A percentile compares a stretch with the other conserved stretches of the same genome.
Conservation (phyloP, 2,329 filamentous ascomycete genomes). For the Talaromyces sp. region DNA sequence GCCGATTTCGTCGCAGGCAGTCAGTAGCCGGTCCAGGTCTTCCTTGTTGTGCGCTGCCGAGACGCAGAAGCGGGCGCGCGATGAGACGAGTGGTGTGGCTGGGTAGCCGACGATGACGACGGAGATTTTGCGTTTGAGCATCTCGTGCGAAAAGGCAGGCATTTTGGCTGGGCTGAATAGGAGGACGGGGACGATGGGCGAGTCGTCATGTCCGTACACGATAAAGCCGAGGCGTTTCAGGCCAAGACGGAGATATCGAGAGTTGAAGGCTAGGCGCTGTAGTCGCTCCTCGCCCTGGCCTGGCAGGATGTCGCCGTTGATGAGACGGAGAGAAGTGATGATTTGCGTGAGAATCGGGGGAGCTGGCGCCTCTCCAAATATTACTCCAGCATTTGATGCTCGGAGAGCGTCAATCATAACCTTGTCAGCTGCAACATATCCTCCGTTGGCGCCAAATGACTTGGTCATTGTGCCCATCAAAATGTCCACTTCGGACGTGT, state of each 20-base stretch:
- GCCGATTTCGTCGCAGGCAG: conserved; percentile 88
- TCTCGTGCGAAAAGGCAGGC: conserved; percentile 95
- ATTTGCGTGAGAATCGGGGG: conserved; percentile 92
- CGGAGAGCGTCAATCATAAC: conserved; percentile 88
- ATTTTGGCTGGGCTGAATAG: conserved; percentile 99
- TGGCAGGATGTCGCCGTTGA: conserved; percentile 78
- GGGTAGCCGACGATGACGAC: conserved; percentile 97
- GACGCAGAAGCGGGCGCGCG: conserved; percentile 91
- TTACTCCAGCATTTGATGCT: conserved; percentile 76
- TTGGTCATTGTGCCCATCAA: conserved; percentile 98
- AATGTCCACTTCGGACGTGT: conserved; percentile 83
- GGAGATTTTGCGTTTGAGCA: conserved; percentile 96
- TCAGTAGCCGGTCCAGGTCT: conserved; percentile 83
- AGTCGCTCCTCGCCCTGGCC: conserved; percentile 94
- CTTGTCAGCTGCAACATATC: conserved; percentile 88
- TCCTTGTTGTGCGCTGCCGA: conserved; percentile 98
- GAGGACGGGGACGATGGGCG: conserved; percentile 88
- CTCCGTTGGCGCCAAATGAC: conserved; percentile 96
- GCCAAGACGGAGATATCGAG: conserved; percentile 92
- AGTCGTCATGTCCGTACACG: conserved; percentile 95
- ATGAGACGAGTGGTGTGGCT: conserved; percentile 90
- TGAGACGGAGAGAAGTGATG: conserved; percentile 77
- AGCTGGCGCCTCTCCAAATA: conserved; percentile 81
- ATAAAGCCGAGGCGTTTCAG: conserved; percentile 96
- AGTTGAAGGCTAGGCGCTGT: conserved; percentile 96